These are phyloP conservation scores for Macrolepiota dolichaula DNA, from an alignment of 768 basidiomycete genomes.

Conservation along the genomic window DNA sequence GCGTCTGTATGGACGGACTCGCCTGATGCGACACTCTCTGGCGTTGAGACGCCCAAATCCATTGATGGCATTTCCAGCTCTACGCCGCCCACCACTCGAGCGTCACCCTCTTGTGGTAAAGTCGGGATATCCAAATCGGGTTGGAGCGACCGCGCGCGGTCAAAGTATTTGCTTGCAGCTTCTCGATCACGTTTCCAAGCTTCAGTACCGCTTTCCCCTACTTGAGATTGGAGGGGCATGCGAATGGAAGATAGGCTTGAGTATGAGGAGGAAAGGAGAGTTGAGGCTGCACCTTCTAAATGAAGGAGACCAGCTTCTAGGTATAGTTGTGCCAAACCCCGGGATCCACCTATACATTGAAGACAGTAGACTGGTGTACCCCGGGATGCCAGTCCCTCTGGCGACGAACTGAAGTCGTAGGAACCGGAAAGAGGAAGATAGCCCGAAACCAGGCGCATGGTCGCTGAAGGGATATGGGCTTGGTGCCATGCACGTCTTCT, in stretches of 20 bases:
- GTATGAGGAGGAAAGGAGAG: conserved; percentile 69
- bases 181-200: conserved; percentile 76
- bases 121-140: conserved; percentile 68
- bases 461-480: conserved; percentile 69
- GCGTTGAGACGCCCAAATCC: conserved; percentile 40
- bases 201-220: conserved; percentile 57
- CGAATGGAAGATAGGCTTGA: conserved; percentile 78
- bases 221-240: conserved; percentile 49
- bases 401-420: conserved; percentile 26
- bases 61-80: conserved; percentile 70
- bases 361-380: conserved; percentile 62
- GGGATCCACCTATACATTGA: conserved; percentile 62
- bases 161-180: conserved; percentile 68
- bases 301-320: conserved; percentile 76
- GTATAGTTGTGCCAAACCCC: conserved; percentile 70
- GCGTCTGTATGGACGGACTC: conserved; percentile 32
- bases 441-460: conserved; percentile 72
- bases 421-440: conserved; percentile 61
- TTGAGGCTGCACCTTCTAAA: conserved; percentile 74
- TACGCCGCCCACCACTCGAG: conserved; percentile 19
- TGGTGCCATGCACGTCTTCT: conserved; percentile 80
- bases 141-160: conserved; percentile 58
- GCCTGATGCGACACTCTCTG: conserved; percentile 31
- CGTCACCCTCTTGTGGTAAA: conserved; percentile 47
- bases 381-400: conserved; percentile 36